Evolutionary conservation across 2,329 filamentous ascomycete genomes (phyloP), one percentile per base, ranked within the genome.

Genomic region (Chaetomiaceae sp.): DNA sequence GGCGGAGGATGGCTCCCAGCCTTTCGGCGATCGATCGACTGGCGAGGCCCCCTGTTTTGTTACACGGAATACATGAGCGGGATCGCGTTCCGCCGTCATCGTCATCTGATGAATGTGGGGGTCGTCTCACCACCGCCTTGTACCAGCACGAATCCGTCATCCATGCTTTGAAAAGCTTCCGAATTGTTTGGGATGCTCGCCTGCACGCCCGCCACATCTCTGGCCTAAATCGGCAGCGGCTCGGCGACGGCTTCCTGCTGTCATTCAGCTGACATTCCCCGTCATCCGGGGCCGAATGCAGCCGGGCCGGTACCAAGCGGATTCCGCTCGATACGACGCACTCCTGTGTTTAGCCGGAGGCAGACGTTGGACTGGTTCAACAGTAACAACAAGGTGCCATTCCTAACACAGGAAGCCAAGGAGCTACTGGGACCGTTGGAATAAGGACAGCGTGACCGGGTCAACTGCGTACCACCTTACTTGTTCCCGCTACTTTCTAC

Each of bases 31-130:
- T 45, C 30, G 34, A 45, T 34, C 41, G 19, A 33, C 22, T 37
- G 24, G 15, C 15, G 27, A 26, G 39, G 41, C 18, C 45, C 36
- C 15, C 12, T 22, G 15, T 40, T 9, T 38, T 27, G 49, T 46
- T 40, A 38, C 45, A 45, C 44, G 30, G 30, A 42, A 41, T 42
- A 45, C 44, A 30, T 30, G 43, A 38, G 42, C 52, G 47, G 47
- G 37, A 50, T 24, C 14, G 19, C 20, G 29, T 49, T 42, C 50
- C 47, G 49, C 37, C 29, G 29, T 32, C 29, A 32, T 32, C 29
- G 22, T 24, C 40, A 14, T 30, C 20, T 33, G 20, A n/a, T 38
- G 38, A 27, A 27, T 33, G 43, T 45, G 40, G 42, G 44, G 49
- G 34, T 43, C 15, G n/a, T 29, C 12, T 8, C n/a, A 22, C 40